A percentile compares a stretch with the other conserved stretches of the same genome.
These are phyloP conservation scores for Picochlorum sp. DNA, from an alignment of 139 green algal genomes.

Conservation along the genomic window DNA sequence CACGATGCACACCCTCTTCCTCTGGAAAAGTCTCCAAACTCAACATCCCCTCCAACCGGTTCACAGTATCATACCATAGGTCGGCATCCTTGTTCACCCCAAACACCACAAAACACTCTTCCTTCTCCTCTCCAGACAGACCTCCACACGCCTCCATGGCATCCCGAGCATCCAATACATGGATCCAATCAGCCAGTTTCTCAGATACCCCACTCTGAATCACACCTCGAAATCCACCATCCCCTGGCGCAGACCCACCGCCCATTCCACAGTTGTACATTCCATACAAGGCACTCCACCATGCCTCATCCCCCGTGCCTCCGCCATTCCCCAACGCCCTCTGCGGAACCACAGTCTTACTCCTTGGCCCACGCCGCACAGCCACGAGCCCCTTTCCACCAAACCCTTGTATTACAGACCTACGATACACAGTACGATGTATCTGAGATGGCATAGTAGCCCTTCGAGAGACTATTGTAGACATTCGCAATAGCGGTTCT, in stretches of 20 bases:
- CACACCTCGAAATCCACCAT: not conserved
- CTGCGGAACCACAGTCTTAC: too few relatives aligned
- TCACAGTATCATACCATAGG: constrained; percentile 12
- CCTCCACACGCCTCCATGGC: constrained; percentile 25
- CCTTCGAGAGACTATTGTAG: too few relatives aligned
- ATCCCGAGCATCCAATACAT: constrained; percentile 15
- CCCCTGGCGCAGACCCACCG: not conserved
- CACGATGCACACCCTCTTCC: constrained; percentile 21
- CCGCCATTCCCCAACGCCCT: too few relatives aligned
- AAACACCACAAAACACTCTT: constrained; percentile 21
- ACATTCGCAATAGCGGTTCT: too few relatives aligned
- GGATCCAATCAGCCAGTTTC: not conserved
- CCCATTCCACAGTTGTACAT: too few relatives aligned
- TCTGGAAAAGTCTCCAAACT: constrained; percentile 21
- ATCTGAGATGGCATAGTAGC: too few relatives aligned
- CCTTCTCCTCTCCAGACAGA: constrained; percentile 20
- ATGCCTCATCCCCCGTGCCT: too few relatives aligned
- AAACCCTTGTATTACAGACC: too few relatives aligned
- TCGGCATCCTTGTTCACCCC: constrained; percentile 12
- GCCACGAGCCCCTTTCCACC: too few relatives aligned
- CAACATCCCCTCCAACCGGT: not conserved
- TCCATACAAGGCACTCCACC: too few relatives aligned
- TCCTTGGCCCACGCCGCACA: too few relatives aligned
- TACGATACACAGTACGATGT: too few relatives aligned
- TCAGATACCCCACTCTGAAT: not conserved